Percentiles rank a stretch among this genome's conserved stretches.
phyloP scores from a whole-genome alignment of 2,329 filamentous ascomycete genomes.

The Cordyceps militaris region DNA sequence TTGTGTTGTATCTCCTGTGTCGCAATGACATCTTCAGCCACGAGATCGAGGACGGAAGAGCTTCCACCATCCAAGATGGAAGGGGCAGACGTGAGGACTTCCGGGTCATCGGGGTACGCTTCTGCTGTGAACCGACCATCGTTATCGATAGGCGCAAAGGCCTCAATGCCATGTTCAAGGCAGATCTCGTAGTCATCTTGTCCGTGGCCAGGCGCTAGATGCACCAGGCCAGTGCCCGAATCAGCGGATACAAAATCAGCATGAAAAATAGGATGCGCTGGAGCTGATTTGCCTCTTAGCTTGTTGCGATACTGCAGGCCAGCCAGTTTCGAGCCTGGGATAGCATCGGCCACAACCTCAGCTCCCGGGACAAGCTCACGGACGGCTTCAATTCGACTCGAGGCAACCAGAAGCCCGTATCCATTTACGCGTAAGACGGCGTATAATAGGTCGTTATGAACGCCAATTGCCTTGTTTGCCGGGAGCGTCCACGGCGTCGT shows the following conservation, averaged over 20 bases:
- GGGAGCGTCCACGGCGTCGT: constrained; percentile 97
- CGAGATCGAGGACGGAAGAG: constrained; percentile 59
- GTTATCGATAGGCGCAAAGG: constrained; percentile 77
- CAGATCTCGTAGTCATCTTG: constrained; percentile 94
- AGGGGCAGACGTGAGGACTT: constrained; percentile 57
- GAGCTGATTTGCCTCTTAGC: constrained; percentile 52
- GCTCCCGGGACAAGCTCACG: constrained; percentile 44
- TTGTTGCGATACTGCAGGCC: constrained; percentile 63
- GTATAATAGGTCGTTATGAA: constrained; percentile 70
- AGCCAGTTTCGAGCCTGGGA: constrained; percentile 59
- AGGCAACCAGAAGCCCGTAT: constrained; percentile 63
- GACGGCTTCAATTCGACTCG: constrained; percentile 58
- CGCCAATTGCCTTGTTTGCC: constrained; percentile 82
- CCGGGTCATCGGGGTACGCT: constrained; percentile 65
- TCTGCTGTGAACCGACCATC: constrained; percentile 73
- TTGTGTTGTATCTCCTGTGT: constrained; percentile 75
- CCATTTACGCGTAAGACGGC: constrained; percentile 51
- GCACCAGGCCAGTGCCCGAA: constrained; percentile 93
- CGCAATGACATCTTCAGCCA: constrained; percentile 59
- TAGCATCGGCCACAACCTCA: constrained; percentile 44
- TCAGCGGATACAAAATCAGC: constrained; percentile 84
- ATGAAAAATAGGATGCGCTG: constrained; percentile 63
- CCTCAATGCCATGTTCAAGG: constrained; percentile 59
- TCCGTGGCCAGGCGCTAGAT: constrained; percentile 88
- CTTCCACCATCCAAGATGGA: constrained; percentile 66